Evolutionary conservation across 495 filamentous ascomycete genomes (phyloP).

Genomic region (Annulohypoxylon stygium): DNA sequence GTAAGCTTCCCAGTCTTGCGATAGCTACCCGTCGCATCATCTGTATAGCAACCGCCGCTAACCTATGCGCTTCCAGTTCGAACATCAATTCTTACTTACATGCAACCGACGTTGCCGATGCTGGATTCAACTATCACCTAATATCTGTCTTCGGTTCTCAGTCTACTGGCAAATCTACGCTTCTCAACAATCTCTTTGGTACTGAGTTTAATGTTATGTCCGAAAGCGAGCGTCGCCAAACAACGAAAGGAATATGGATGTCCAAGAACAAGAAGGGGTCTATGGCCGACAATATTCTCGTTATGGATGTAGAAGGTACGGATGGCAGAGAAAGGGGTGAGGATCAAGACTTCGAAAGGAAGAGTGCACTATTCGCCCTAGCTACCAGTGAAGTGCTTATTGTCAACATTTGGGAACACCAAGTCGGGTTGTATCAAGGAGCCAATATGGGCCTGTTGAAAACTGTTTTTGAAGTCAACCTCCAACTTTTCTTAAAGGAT

Average conservation of each 20-base stretch:
- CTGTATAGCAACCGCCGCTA: constrained; percentile 22
- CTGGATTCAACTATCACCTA: constrained; percentile 98
- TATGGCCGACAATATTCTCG: constrained; percentile 97
- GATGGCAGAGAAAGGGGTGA: constrained; percentile 96
- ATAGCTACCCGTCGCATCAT: constrained; percentile 23
- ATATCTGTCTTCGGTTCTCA: constrained; percentile 99
- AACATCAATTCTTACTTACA: constrained; percentile 85
- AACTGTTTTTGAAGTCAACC: constrained; percentile 98
- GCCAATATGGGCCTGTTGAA: constrained; percentile 99
- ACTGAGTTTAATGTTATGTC: constrained; percentile 98
- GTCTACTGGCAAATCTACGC: constrained; percentile 97
- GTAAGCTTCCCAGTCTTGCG: constrained; percentile 63
- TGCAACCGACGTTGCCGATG: constrained; percentile 80
- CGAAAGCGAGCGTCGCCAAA: constrained; percentile 89
- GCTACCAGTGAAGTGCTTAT: constrained; percentile 98
- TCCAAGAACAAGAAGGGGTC: constrained; percentile 85
- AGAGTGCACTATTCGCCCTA: constrained; percentile 95
- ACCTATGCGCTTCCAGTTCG: constrained; percentile 63
- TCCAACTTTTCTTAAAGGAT: constrained; percentile 96
- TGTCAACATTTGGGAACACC: constrained; percentile 99
- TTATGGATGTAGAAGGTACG: constrained; percentile 99
- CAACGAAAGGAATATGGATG: constrained; percentile 99
- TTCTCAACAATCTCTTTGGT: constrained; percentile 95
- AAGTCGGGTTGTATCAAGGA: constrained; percentile 97
- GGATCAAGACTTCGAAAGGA: constrained; percentile 98